phyloP scores from a whole-genome alignment of 78 protist genomes.

The Dictyostelium purpureum region DNA sequence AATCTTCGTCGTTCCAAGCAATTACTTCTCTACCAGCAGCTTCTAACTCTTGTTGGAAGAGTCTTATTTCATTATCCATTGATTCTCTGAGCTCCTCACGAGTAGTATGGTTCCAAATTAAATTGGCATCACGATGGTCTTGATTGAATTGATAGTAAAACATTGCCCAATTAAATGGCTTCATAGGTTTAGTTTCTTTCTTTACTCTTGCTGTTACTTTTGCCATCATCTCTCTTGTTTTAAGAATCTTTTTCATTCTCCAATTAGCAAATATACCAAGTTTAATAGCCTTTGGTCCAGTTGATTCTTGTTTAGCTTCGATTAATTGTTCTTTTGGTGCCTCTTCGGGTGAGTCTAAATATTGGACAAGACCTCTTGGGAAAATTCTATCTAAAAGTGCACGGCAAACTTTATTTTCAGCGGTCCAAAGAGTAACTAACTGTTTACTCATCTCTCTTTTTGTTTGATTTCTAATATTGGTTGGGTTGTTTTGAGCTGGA shows the following conservation, averaged over 20 bases:
- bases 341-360: slow-evolving; percentile 58
- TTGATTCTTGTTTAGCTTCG: not conserved
- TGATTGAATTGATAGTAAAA: slow-evolving; percentile 60
- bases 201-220: slow-evolving; percentile 34
- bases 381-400: slow-evolving; percentile 61
- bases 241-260: slow-evolving; percentile 66
- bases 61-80: slow-evolving; percentile 80
- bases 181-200: slow-evolving; percentile 31
- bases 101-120: slow-evolving; percentile 93
- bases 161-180: slow-evolving; percentile 77
- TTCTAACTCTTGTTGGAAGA: slow-evolving; percentile 67
- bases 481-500: not conserved
- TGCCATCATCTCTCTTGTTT: slow-evolving; percentile 64
- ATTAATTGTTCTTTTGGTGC: slow-evolving; percentile 58
- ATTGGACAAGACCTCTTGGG: slow-evolving; percentile 82
- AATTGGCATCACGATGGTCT: slow-evolving; percentile 90
- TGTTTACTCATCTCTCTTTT: slow-evolving; percentile 38
- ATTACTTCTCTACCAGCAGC: slow-evolving; percentile 59
- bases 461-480: slow-evolving; percentile 27
- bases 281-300: slow-evolving; percentile 41
- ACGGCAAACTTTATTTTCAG: slow-evolving; percentile 53
- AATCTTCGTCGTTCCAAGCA: slow-evolving; percentile 91
- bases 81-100: slow-evolving; percentile 92
- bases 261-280: slow-evolving; percentile 57
- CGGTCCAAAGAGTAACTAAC: slow-evolving; percentile 83